phyloP scores from a whole-genome alignment of 768 basidiomycete species.

The Mycena belliarum region DNA sequence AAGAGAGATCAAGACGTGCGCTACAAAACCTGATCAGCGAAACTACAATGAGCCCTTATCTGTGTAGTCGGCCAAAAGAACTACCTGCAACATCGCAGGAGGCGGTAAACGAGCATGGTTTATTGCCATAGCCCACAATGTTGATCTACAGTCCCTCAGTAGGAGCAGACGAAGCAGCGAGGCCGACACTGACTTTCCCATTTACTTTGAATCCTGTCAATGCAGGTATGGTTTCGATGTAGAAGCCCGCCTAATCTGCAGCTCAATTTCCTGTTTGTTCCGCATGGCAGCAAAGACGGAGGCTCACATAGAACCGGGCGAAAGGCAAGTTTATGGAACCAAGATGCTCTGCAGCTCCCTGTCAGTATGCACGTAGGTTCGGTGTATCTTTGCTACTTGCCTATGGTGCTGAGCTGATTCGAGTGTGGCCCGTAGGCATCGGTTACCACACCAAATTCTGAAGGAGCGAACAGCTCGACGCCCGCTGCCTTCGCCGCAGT shows the following conservation, averaged over 20 bases:
- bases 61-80: too few species aligned
- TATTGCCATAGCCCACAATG: constrained; percentile 33
- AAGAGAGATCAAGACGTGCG: constrained; percentile 16
- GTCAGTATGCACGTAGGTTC: neutral
- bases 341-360: constrained; percentile 29
- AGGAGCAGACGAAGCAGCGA: too few species aligned
- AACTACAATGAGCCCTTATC: neutral
- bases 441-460: constrained; percentile 37
- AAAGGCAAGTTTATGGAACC: constrained; percentile 31
- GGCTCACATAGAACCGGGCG: constrained; percentile 34
- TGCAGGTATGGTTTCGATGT: constrained; percentile 34
- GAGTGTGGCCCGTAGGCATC: constrained; percentile 27
- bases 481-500: constrained; percentile 34
- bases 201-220: constrained; percentile 29
- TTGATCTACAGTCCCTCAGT: constrained; percentile 22
- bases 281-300: neutral
- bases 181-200: constrained; percentile 20
- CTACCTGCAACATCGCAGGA: constrained; percentile 34
- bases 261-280: neutral
- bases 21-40: constrained; percentile 20
- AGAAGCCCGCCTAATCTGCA: constrained; percentile 31
- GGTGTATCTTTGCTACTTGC: constrained; percentile 24
- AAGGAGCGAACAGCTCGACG: constrained; percentile 36
- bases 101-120: constrained; percentile 32
- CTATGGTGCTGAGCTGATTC: constrained; percentile 25